These are phyloP conservation scores for Chaetomiaceae sp. DNA, from an alignment of 2,329 filamentous ascomycete genomes.

Conservation along the genomic window DNA sequence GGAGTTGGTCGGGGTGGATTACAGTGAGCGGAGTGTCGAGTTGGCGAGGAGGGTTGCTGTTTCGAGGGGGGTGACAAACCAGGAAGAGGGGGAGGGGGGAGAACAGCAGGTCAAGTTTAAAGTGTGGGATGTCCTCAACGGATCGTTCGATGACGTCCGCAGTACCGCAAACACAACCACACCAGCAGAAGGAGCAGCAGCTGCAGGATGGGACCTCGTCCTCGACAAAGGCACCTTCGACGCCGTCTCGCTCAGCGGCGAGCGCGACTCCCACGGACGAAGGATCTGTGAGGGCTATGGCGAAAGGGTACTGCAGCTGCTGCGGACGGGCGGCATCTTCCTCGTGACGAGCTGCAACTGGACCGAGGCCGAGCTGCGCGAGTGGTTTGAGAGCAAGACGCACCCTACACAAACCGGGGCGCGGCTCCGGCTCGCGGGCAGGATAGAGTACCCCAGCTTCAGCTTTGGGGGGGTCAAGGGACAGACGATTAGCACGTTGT, in stretches of 20 bases:
- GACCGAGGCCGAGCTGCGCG: constrained; percentile 80
- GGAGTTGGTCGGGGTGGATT: constrained; percentile 81
- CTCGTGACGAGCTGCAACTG: constrained; percentile 96
- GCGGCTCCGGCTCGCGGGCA: constrained; percentile 57
- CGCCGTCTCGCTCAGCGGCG: constrained; percentile 73
- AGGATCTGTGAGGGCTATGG: constrained; percentile 73
- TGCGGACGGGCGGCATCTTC: constrained; percentile 68
- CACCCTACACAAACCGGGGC: constrained; percentile 26
- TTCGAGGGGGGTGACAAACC: constrained; percentile 34
- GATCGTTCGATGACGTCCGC: constrained; percentile 34
- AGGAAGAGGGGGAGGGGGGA: constrained; percentile 27
- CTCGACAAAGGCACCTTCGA: constrained; percentile 99
- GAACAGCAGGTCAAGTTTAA: constrained; percentile 38
- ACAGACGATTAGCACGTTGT: constrained; percentile 82
- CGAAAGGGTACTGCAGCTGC: constrained; percentile 60
- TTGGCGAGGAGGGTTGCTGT: constrained; percentile 63
- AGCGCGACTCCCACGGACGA: constrained; percentile 47
- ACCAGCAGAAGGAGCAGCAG: background rate
- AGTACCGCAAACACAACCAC: background rate
- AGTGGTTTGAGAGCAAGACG: constrained; percentile 64
- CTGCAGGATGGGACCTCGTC: constrained; percentile 74
- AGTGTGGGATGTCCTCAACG: constrained; percentile 61
- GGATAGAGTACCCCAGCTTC: constrained; percentile 79
- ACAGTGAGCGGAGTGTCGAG: constrained; percentile 68
- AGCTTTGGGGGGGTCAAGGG: constrained; percentile 85